Evolutionary conservation across 1,284 basidiomycete species (phyloP).

Genomic region (Caloboletus inedulis): DNA sequence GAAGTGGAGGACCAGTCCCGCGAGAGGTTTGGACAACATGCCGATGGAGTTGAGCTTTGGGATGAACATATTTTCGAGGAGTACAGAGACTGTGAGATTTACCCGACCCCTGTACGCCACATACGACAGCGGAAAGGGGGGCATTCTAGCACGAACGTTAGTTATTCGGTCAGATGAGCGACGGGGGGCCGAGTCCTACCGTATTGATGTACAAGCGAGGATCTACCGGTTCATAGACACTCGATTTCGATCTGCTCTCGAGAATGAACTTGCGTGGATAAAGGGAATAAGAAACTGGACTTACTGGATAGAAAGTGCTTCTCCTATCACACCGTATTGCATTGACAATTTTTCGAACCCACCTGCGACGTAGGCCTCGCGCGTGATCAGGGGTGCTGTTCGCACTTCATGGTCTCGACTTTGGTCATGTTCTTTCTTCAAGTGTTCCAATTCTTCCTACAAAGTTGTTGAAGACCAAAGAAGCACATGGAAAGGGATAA

Average conservation of each 20-base stretch:
- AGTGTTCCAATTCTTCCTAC: slow-evolving; percentile 14
- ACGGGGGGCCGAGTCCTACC: slow-evolving; percentile 29
- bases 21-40: slow-evolving; percentile 46
- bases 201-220: slow-evolving; percentile 56
- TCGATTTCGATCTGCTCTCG: slow-evolving; percentile 25
- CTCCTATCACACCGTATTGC: slow-evolving; percentile 56
- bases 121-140: slow-evolving; percentile 52
- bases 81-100: slow-evolving; percentile 64
- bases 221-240: slow-evolving; percentile 35
- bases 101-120: slow-evolving; percentile 61
- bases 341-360: slow-evolving; percentile 30
- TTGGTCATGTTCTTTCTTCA: neutral
- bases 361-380: slow-evolving; percentile 42
- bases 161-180: neutral
- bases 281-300: slow-evolving; percentile 4
- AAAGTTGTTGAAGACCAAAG: neutral
- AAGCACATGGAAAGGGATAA: neutral
- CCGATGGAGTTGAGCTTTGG: slow-evolving; percentile 47
- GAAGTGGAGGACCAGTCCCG: slow-evolving; percentile 60
- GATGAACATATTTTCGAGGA: slow-evolving; percentile 63
- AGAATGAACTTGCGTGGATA: neutral
- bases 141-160: slow-evolving; percentile 39
- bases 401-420: slow-evolving; percentile 38
- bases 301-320: slow-evolving; percentile 42
- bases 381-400: slow-evolving; percentile 51